Conservation (phyloP, 306 rosid genomes). For the Prunus mume region DNA sequence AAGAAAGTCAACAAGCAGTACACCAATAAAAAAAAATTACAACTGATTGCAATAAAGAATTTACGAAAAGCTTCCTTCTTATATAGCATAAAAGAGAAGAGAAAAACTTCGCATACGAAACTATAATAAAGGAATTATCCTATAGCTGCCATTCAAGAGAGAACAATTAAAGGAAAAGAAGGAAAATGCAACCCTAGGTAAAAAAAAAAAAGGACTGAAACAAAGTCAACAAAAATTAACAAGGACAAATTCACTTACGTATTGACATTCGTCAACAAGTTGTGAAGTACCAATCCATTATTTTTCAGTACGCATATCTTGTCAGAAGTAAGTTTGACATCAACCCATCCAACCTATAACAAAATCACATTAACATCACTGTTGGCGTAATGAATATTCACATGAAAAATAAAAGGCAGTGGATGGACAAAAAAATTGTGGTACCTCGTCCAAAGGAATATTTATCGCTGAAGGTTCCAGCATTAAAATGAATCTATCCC, state of each 20-base stretch:
- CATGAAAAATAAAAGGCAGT: conserved; percentile 7
- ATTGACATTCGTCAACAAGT: conserved; percentile 34
- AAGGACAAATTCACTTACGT: conserved; percentile 45
- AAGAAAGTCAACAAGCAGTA: no score
- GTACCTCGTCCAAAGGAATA: conserved; percentile 72
- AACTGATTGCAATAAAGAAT: no score
- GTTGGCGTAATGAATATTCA: conserved; percentile 15
- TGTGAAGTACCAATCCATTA: conserved; percentile 58
- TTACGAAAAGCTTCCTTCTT: no score
- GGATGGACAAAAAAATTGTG: background rate
- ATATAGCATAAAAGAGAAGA: no score
- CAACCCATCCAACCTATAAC: conserved; percentile 74
- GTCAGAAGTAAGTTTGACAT: conserved; percentile 63
- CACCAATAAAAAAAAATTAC: no score
- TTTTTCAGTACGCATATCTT: conserved; percentile 88
- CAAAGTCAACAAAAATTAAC: conserved; percentile 18
- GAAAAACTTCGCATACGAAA: no score
- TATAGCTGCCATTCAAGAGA: background rate
- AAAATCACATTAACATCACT: conserved; percentile 33
- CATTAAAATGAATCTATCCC: conserved; percentile 53
- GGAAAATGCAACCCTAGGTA: background rate
- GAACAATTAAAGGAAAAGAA: background rate
- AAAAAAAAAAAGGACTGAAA: background rate
- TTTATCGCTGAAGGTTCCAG: conserved; percentile 57
- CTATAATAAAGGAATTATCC: no score